Percentiles rank a stretch among this genome's conserved stretches.
Evolutionary conservation across 208 protist genomes (phyloP).

Genomic region (Leishmania arabica): DNA sequence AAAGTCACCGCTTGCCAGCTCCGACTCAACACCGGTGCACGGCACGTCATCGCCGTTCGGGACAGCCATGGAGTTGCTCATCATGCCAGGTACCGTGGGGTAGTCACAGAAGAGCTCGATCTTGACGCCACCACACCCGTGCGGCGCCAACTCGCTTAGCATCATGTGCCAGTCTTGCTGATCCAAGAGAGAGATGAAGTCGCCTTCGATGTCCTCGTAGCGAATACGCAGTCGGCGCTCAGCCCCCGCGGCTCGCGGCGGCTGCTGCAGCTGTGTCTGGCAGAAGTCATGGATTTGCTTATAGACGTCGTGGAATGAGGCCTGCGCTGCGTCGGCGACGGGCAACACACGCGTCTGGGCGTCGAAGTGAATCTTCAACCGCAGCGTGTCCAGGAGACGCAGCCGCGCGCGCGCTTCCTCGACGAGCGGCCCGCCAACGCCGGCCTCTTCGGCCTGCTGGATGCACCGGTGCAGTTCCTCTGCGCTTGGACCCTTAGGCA

Average conservation of each 20-base stretch:
- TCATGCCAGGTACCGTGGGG: conserved; percentile 36
- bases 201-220: conserved; percentile 82
- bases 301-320: conserved; percentile 58
- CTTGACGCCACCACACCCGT: conserved; percentile 28
- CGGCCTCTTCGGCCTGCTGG: conserved; percentile 49
- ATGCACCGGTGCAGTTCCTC: conserved; percentile 39
- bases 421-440: conserved; percentile 41
- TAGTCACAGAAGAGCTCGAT: conserved; percentile 79
- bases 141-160: conserved; percentile 46
- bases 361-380: conserved; percentile 82
- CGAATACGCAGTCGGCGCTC: conserved; percentile 67
- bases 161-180: conserved; percentile 78
- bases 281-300: conserved; percentile 60
- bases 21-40: conserved; percentile 5
- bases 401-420: conserved; percentile 50
- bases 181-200: conserved; percentile 76
- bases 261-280: conserved; percentile 10
- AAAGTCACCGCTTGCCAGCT: background rate
- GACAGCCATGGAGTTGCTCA: background rate
- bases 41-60: conserved; percentile 2
- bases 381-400: conserved; percentile 36
- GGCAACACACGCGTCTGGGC: conserved; percentile 66
- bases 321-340: conserved; percentile 38
- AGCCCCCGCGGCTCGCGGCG: conserved; percentile 1
- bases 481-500: background rate